phyloP scores from a whole-genome alignment of 2,329 filamentous ascomycete genomes.

The Proliferodiscus dingleyae region DNA sequence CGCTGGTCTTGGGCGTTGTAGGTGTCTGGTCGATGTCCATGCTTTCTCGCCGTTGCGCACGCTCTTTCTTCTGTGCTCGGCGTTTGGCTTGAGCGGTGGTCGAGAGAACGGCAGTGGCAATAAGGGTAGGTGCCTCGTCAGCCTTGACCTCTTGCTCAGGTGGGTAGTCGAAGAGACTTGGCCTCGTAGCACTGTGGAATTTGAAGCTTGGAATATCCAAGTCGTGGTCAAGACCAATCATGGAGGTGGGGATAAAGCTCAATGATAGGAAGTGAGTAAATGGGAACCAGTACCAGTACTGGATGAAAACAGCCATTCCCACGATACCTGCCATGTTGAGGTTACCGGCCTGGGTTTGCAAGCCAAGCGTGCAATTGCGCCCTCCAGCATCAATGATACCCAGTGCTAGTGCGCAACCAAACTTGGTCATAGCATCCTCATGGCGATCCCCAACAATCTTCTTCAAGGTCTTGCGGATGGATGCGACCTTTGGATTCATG shows the following conservation, averaged over 20 bases:
- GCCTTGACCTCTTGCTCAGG: constrained; percentile 93
- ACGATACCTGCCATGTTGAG: constrained; percentile 98
- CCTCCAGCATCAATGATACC: constrained; percentile 98
- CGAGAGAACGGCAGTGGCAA: constrained; percentile 91
- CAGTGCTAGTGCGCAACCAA: constrained; percentile 86
- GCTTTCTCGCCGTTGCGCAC: constrained; percentile 80
- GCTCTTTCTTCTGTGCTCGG: constrained; percentile 89
- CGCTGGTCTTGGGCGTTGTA: constrained; percentile 59
- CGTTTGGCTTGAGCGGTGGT: constrained; percentile 97
- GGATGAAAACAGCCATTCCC: constrained; percentile 95
- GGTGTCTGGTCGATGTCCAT: constrained; percentile 89
- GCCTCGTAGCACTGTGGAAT: constrained; percentile 90
- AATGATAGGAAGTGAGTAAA: constrained; percentile 95
- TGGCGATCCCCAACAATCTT: constrained; percentile 94
- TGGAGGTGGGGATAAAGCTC: constrained; percentile 92
- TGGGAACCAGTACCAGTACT: constrained; percentile 99
- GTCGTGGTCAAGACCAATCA: constrained; percentile 91
- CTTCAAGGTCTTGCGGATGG: constrained; percentile 86
- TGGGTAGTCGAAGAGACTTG: constrained; percentile 95
- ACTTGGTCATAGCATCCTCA: constrained; percentile 99
- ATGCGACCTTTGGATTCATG: constrained; percentile 94
- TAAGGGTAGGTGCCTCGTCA: constrained; percentile 87
- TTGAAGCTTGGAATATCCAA: constrained; percentile 91
- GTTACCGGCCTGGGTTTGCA: constrained; percentile 97
- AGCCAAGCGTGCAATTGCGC: constrained; percentile 94